phyloP scores from a whole-genome alignment of 257 asterid species.

The Scutellaria baicalensis region DNA sequence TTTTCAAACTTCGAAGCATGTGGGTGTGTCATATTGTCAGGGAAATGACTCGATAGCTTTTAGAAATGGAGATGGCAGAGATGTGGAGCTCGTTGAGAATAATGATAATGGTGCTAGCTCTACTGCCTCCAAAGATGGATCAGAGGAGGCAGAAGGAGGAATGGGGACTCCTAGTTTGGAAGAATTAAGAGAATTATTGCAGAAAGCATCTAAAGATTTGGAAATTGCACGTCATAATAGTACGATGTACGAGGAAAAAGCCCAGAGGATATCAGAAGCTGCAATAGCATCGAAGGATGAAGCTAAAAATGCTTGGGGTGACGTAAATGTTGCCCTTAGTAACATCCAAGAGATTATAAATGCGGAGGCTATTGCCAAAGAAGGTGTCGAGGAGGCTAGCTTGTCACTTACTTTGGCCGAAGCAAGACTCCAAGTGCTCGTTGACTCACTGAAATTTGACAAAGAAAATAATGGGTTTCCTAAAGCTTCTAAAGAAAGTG shows the following conservation, averaged over 20 bases:
- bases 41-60: conserved; percentile 67
- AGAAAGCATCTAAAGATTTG: conserved; percentile 70
- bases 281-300: conserved; percentile 87
- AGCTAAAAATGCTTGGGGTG: conserved; percentile 60
- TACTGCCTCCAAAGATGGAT: conserved; percentile 23
- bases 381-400: conserved; percentile 60
- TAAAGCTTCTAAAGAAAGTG: conserved; percentile 20
- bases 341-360: conserved; percentile 50
- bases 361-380: conserved; percentile 69
- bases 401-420: conserved; percentile 78
- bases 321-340: conserved; percentile 45
- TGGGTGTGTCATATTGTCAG: conserved; percentile 42
- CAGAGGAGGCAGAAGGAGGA: conserved; percentile 28
- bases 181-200: conserved; percentile 71
- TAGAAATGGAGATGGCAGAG: conserved; percentile 43
- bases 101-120: conserved; percentile 22
- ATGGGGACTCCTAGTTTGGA: conserved; percentile 46
- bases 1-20: conserved; percentile 17
- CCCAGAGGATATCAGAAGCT: conserved; percentile 85
- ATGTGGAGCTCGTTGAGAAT: conserved; percentile 32
- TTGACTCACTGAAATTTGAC: conserved; percentile 38
- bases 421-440: conserved; percentile 64
- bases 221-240: conserved; percentile 71
- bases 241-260: conserved; percentile 72
- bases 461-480: conserved; percentile 31